Conservation (phyloP, 164 flowering plant species). For the Amborella trichopoda region DNA sequence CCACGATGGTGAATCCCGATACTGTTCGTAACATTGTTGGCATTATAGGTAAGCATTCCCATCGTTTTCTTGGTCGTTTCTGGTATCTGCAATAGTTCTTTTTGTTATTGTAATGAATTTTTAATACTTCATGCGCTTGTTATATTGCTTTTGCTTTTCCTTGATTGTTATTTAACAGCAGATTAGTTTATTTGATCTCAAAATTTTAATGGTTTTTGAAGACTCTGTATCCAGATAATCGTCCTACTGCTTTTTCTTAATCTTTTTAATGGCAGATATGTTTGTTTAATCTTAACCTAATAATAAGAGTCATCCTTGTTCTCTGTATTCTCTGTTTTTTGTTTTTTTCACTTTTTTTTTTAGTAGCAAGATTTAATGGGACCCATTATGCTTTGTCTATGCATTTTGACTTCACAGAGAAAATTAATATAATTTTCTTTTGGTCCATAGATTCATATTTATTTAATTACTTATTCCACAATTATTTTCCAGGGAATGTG, state of each 20-base stretch:
- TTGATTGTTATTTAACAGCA: too few relatives aligned
- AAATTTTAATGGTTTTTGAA: background rate
- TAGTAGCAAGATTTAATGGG: background rate
- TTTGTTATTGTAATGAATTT: too few relatives aligned
- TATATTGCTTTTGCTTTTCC: background rate
- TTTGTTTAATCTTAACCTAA: too few relatives aligned
- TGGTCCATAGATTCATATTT: background rate
- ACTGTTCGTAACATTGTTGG: slow-evolving; percentile 19
- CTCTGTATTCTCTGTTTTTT: background rate
- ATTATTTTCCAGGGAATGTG: slow-evolving; percentile 45
- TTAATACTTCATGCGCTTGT: background rate
- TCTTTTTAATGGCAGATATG: background rate
- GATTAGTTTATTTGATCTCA: too few relatives aligned
- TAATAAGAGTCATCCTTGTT: background rate
- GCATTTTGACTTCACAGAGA: too few relatives aligned
- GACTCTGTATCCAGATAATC: background rate
- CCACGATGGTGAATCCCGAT: slow-evolving; percentile 3
- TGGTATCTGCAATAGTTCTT: background rate
- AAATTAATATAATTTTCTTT: too few relatives aligned
- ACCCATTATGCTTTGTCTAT: background rate
- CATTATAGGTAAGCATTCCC: slow-evolving; percentile 19
- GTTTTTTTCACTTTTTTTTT: background rate
- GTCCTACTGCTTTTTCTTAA: background rate
- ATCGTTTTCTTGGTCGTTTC: background rate
- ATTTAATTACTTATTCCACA: background rate